Evolutionary conservation across 75 land plant species (phyloP), one percentile per base, ranked within the genome.

Genomic region (Cryptomeria japonica): DNA sequence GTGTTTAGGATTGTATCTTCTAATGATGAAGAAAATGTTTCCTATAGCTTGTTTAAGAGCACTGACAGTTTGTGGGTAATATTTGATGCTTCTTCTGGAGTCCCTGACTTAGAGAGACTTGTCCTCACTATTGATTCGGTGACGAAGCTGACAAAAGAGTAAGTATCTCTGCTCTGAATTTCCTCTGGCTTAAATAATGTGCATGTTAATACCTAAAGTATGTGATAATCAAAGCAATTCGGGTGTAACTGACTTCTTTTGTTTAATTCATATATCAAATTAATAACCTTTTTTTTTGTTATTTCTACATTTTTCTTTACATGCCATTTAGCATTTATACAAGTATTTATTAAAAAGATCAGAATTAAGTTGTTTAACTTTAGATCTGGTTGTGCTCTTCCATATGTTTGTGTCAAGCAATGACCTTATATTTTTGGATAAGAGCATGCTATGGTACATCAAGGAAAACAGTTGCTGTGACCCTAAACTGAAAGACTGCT

Each of bases 91-190:
- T 80, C 31, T 3, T 80, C 84, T 25, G 47, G 31, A 44, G 14
- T 11, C 31, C 84, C 47, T 80, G 84, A 80, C 22, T 80, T 80
- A 13, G 84, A 80, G 84, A 80, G 51, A 80, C 49, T 80, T 42
- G 41, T 19, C 22, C 47, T 80, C 31, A 44, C 9, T 80, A 25
- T 80, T 25, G 49, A 42, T 28, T 80, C 51, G 8, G 31, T 22
- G 12, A 10, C 84, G 11, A 80, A 42, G 14, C 28, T 80, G 44
- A 37, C 49, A 28, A 80, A 47, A 44, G 84, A 80, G 84, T 80
- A 80, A 80, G 83, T 42, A 80, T 46, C 11, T 18, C 31, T 39
- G 2, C 77, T 11, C 77, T 31, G 12, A 73, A 73, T 32, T 73
- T 73, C 77, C 36, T 73, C 37, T 32, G 34, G 15, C 77, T 37